Evolutionary conservation across 1,284 basidiomycete genomes (phyloP), one percentile per base, ranked within the genome.

Genomic region (Apiotrichum montevideense): DNA sequence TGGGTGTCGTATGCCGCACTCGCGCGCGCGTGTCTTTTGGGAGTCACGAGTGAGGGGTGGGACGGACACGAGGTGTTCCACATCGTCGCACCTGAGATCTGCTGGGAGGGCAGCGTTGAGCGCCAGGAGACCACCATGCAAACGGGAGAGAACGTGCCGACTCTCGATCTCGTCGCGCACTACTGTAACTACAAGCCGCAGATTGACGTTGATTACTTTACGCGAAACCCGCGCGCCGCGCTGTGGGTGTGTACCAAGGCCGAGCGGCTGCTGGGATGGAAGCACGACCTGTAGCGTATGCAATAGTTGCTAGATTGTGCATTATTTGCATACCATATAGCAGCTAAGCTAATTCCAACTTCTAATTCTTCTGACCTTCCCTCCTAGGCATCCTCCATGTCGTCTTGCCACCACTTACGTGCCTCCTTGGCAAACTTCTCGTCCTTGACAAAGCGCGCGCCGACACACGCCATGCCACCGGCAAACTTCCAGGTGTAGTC

Each of bases 41-140:
- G 66, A 11, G 45, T 77, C 15, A 69, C 68, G 10, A 41, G 40
- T 29, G 54, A 54, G n/a, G 54, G 48, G 3, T 59, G 54, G 54
- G 52, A 51, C 7, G 74, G 76, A 0, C 69, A 72, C 57, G 76
- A 78, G 62, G 69, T 67, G n/a, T 74, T 78, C 65, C 72, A 71
- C 56, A 69, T 75, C 44, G 66, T 71, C 40, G 66, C 67, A 9
- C 62, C 64, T 2, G 68, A 70, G 44, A 67, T 64, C 1, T 66
- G 61, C 46, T 66, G 65, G 64, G 58, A 65, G 52, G 66, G 64
- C 21, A 55, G 52, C 0, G 35, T 58, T 2, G 56, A 52, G 3
- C 21, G 46, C 37, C 56, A 52, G 45, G 41, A 49, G 46, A 63
- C 35, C 33, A 45, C 47, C 46, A 56, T 54, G 2, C 46, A 62